Evolutionary conservation across 225 moss, liverwort and hornwort genomes (phyloP).

Genomic region (Physcomitrium patens): DNA sequence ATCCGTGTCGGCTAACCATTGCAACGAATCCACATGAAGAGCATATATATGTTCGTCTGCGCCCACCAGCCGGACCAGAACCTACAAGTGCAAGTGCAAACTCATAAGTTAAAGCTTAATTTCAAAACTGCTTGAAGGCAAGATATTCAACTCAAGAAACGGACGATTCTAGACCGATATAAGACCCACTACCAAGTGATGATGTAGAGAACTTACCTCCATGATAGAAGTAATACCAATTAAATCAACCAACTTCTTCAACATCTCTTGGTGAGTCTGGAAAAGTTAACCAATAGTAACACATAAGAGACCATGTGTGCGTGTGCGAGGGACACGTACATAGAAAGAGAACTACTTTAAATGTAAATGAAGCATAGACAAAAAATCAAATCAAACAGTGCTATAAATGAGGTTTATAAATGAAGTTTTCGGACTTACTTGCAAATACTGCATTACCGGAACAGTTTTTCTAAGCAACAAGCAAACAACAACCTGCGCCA

Average conservation of each 20-base stretch:
- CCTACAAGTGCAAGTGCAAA: constrained; percentile 49
- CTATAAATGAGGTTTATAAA: not conserved
- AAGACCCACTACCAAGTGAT: not conserved
- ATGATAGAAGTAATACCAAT: constrained; percentile 96
- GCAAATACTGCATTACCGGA: constrained; percentile 86
- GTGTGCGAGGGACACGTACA: not conserved
- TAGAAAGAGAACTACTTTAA: not conserved
- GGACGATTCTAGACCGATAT: not conserved
- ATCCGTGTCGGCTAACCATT: constrained; percentile 98
- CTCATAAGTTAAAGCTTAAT: not conserved
- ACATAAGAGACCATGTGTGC: constrained; percentile 19
- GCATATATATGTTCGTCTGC: constrained; percentile 96
- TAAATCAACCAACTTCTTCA: constrained; percentile 96
- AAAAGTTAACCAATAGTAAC: constrained; percentile 19
- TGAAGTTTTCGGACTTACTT: constrained; percentile 54
- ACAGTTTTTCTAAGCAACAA: constrained; percentile 94
- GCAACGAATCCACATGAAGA: constrained; percentile 84
- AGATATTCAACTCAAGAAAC: not conserved
- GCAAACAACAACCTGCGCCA: constrained; percentile 85
- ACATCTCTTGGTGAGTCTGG: constrained; percentile 95
- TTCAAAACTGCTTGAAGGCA: not conserved
- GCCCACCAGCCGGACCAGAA: constrained; percentile 90
- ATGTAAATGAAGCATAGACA: too few relatives aligned
- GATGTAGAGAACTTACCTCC: constrained; percentile 63
- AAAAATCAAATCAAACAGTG: too few relatives aligned